Percentiles rank a stretch among this genome's conserved stretches.
Conservation (phyloP, 352 stramenopile species). For the Saprolegnia diclina region DNA sequence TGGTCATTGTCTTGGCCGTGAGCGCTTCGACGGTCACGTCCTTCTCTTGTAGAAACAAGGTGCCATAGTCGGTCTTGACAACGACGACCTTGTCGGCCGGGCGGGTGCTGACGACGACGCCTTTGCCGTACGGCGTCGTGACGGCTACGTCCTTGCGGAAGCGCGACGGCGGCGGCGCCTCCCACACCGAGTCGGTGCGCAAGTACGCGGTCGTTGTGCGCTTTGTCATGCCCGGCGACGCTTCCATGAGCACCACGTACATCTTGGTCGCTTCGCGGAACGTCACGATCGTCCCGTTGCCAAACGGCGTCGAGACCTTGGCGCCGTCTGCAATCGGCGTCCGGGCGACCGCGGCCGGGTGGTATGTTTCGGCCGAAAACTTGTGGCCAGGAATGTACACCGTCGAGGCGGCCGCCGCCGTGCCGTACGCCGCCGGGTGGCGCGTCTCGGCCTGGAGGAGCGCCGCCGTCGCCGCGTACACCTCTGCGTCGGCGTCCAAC, state of each 20-base stretch:
- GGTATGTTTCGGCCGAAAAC: conserved; percentile 56
- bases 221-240: conserved; percentile 42
- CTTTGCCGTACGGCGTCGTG: conserved; percentile 59
- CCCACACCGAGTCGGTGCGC: conserved; percentile 52
- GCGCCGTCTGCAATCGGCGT: conserved; percentile 66
- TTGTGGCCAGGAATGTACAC: conserved; percentile 73
- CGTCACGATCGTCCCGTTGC: conserved; percentile 57
- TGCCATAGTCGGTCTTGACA: conserved; percentile 55
- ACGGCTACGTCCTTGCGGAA: conserved; percentile 65
- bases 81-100: conserved; percentile 57
- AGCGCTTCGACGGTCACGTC: conserved; percentile 51
- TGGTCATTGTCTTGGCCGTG: conserved; percentile 40
- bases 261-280: conserved; percentile 70
- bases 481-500: conserved; percentile 57
- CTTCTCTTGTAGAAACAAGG: conserved; percentile 77
- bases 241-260: conserved; percentile 76
- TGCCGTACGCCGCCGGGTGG: conserved; percentile 69
- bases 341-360: conserved; percentile 56
- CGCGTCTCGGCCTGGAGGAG: conserved; percentile 41
- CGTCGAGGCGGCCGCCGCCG: conserved; percentile 39
- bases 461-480: conserved; percentile 50
- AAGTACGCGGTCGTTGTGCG: conserved; percentile 64
- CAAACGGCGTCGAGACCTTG: conserved; percentile 67
- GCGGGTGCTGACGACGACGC: conserved; percentile 61
- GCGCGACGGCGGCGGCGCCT: conserved; percentile 58